Percentiles rank a stretch among this genome's conserved stretches.
phyloP scores from a whole-genome alignment of 176 grass and related monocot genomes.

The Raddia guianensis region DNA sequence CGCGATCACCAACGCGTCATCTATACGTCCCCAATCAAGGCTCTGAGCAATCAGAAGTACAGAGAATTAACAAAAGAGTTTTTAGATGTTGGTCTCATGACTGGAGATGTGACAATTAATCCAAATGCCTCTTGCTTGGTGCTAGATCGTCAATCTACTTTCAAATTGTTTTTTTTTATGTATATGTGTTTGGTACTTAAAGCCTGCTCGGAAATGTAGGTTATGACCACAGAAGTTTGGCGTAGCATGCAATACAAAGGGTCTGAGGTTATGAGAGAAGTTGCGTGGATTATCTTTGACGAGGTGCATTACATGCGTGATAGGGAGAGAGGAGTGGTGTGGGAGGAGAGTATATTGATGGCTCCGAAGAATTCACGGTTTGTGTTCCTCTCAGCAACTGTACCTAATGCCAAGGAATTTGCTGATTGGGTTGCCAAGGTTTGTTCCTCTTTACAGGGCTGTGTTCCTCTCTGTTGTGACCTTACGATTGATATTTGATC shows the following conservation, averaged over 20 bases:
- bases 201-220: slow-evolving; percentile 41
- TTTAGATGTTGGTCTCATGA: slow-evolving; percentile 88
- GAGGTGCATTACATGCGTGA: slow-evolving; percentile 99
- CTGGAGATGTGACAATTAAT: slow-evolving; percentile 90
- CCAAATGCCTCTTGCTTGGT: slow-evolving; percentile 95
- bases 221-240: slow-evolving; percentile 99
- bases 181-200: neutral
- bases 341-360: slow-evolving; percentile 99
- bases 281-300: slow-evolving; percentile 95
- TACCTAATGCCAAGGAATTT: slow-evolving; percentile 95
- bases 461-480: neutral
- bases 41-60: slow-evolving; percentile 95
- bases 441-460: neutral
- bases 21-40: slow-evolving; percentile 96
- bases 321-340: slow-evolving; percentile 94
- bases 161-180: neutral
- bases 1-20: slow-evolving; percentile 85
- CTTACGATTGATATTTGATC: neutral
- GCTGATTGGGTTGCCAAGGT: slow-evolving; percentile 99
- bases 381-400: slow-evolving; percentile 93
- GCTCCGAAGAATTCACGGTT: slow-evolving; percentile 92
- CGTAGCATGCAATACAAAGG: slow-evolving; percentile 98
- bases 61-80: slow-evolving; percentile 97
- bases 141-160: neutral
- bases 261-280: slow-evolving; percentile 92